phyloP scores from a whole-genome alignment of 2,329 filamentous ascomycete genomes.

The Geosmithia flava region DNA sequence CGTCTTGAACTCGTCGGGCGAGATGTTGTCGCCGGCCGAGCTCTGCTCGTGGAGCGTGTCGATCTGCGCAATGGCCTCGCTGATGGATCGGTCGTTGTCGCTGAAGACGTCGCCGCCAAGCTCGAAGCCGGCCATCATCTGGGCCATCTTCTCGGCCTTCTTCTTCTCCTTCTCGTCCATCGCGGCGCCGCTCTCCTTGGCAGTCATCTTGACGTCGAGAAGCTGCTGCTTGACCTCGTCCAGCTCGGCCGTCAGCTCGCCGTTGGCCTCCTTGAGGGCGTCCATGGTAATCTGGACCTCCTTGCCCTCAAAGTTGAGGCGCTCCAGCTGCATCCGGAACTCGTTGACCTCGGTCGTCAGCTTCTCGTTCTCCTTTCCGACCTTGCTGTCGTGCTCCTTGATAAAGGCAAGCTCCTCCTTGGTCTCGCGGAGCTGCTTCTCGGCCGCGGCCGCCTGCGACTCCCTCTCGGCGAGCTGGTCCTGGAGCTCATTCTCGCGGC shows the following conservation, averaged over 20 bases:
- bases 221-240: constrained; percentile 96
- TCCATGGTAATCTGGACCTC: constrained; percentile 98
- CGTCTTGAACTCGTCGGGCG: constrained; percentile 67
- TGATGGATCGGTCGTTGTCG: constrained; percentile 78
- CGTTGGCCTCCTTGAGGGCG: constrained; percentile 87
- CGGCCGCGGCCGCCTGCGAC: constrained; percentile 62
- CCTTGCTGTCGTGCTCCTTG: constrained; percentile 74
- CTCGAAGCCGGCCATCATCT: constrained; percentile 99
- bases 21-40: constrained; percentile 64
- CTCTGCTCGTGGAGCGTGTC: constrained; percentile 69
- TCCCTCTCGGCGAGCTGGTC: constrained; percentile 94
- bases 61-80: constrained; percentile 71
- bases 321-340: constrained; percentile 92
- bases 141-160: constrained; percentile 98
- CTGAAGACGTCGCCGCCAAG: constrained; percentile 87
- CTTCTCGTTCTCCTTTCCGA: constrained; percentile 82
- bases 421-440: constrained; percentile 69
- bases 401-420: constrained; percentile 78
- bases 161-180: constrained; percentile 96
- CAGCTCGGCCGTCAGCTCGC: constrained; percentile 80
- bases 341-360: constrained; percentile 80
- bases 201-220: constrained; percentile 89
- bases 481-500: constrained; percentile 91
- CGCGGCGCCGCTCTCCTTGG: constrained; percentile 81
- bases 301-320: constrained; percentile 90